Base-by-base conservation (phyloP, 2,329 filamentous ascomycete genomes). In the Neofusicoccum ribis region DNA sequence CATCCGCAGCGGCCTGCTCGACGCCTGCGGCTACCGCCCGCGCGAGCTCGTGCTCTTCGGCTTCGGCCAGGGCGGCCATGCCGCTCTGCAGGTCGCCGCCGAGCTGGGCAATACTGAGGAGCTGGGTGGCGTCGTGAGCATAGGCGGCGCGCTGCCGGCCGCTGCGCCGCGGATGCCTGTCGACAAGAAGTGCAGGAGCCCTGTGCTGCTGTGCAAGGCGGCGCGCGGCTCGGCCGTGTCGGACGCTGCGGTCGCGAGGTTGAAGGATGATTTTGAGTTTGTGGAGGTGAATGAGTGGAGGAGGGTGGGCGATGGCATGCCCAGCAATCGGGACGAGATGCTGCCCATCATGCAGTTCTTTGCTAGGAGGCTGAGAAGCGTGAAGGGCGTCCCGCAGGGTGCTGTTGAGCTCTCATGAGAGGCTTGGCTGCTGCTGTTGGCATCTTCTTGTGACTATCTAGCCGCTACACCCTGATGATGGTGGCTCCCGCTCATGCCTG, bases 321-420 rank as follows among this genome's bases (percentile, higher is more conserved):
- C 93, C n/a, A 81, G 83, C 51, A 89, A 84, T 74, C 84, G 90
- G 62, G 92, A 96, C 11, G 93, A 98, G 82, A 93, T 96, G 85
- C 74, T 93, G 72, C 93, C 93, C 0, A 85, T 97, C 67, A 97
- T 97, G 92, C 87, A 90, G 72, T 97, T 89, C 75, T 85, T 93
- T 71, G 89, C 89, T 0, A 84, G 89, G 59, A 84, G 89, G 71
- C 76, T 95, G 70, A 72, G 79, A 68, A 64, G 61, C 49, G 23
- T 49, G 39, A 56, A 44, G n/a, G 50, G 50, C 12, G 61, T 64
- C 6, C 61, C 61, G 7, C 23, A 52, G 6, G 61, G 61, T 9
- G 61, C 61, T 20, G 50, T 64, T 23, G 61, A 64, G 39, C 50
- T 64, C 14, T 56, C 50, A 5, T 64, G 36, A 56, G n/a, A 44